Base-by-base conservation (phyloP, 2,329 filamentous ascomycete species). In the Pseudomassariella vexata region DNA sequence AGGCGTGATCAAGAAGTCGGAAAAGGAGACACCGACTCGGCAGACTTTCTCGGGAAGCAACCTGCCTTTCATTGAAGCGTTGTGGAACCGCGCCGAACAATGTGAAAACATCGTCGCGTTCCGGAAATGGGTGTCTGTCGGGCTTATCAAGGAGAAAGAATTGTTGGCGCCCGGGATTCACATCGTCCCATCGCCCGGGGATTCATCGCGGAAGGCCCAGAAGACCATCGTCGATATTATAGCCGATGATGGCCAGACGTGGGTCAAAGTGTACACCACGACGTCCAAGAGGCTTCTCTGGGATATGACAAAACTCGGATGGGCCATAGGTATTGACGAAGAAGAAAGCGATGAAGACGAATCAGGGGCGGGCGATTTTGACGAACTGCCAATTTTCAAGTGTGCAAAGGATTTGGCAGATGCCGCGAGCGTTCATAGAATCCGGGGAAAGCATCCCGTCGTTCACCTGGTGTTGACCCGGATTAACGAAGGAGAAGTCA, bases 181-280 rank as follows among this genome's bases (percentile, higher is more conserved):
- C 6, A 45, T 55, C 19, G 42, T 54, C 44, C 25, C 46, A 44
- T 9, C 41, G 47, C 20, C 22, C 44, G 50, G 20, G 39, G 42
- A 36, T 48, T 50, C 11, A 33, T 49, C 18, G 8, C 29, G 40
- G 39, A 12, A 43, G 41, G 10, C 40, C 43, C 11, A 37, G 34
- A 18, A 39, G 38, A 41, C 45, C 32, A 37, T 49, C n/a, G 39
- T 56, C 28, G 52, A 56, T 29, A 36, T 53, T 6, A 42, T 56
- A 4, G 42, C 46, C 7, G 49, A 56, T 30, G 48, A 45, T 4
- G 52, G 52, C 3, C 36, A 41, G 9, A 48, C 47, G 4, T 56
- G 52, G 52, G 48, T 45, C 33, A 56, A 54, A 33, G 45, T 56
- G n/a, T 55, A 49, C 2, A 45, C 51, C 10, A 49, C 48, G 37